Evolutionary conservation across 345 rosid species (phyloP).

Genomic region (Brassica rapa): DNA sequence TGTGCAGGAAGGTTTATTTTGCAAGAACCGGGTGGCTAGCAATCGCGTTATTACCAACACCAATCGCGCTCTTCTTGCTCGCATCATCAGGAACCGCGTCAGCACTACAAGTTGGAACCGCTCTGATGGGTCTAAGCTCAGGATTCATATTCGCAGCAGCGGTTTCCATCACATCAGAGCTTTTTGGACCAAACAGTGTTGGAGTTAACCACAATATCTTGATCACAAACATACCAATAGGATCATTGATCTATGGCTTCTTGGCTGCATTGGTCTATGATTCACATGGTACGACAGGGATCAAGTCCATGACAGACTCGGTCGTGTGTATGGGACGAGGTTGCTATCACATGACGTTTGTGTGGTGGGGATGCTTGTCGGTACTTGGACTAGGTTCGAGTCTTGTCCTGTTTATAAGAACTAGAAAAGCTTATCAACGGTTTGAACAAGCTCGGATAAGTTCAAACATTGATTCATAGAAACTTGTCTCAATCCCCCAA

Average conservation of each 20-base stretch:
- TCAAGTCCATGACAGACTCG: constrained; percentile 12
- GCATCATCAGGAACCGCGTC: constrained; percentile 50
- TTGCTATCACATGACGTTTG: constrained; percentile 79
- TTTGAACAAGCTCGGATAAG: constrained; percentile 63
- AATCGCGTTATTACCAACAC: constrained; percentile 81
- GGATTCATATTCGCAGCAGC: constrained; percentile 97
- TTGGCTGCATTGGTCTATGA: constrained; percentile 89
- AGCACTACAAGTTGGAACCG: constrained; percentile 62
- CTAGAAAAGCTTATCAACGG: constrained; percentile 74
- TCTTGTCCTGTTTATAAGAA: constrained; percentile 71
- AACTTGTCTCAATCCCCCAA: background rate
- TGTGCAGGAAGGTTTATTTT: constrained; percentile 75
- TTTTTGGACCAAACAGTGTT: constrained; percentile 86
- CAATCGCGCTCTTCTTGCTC: constrained; percentile 76
- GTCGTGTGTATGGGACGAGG: constrained; percentile 75
- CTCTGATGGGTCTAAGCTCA: constrained; percentile 78
- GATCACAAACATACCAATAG: constrained; percentile 90
- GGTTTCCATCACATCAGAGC: constrained; percentile 91
- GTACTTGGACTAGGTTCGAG: constrained; percentile 68
- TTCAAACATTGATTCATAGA: constrained; percentile 29
- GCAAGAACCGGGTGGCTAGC: constrained; percentile 96
- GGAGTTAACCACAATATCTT: constrained; percentile 95
- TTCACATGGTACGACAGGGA: constrained; percentile 41
- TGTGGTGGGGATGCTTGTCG: constrained; percentile 88
- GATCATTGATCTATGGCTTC: constrained; percentile 80